Conservation (phyloP, 2,329 filamentous ascomycete species). For the Zymoseptoria pseudotritici region DNA sequence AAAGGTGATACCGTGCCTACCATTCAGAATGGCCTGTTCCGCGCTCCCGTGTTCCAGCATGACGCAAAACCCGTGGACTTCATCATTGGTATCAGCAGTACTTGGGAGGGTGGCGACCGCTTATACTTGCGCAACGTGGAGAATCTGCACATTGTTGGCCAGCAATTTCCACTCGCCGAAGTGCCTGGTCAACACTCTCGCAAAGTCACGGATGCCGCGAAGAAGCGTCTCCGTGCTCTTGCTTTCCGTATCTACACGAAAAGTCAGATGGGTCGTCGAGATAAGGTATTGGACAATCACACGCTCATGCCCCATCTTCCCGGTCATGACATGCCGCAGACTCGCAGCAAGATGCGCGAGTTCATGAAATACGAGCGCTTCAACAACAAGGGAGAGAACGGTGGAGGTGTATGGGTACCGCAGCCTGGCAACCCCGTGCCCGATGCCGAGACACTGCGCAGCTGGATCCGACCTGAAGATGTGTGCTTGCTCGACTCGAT, state of each 20-base stretch:
- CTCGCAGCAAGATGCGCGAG: constrained; percentile 92
- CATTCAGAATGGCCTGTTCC: constrained; percentile 90
- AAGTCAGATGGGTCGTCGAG: constrained; percentile 63
- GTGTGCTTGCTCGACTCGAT: constrained; percentile 92
- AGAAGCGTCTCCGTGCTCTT: constrained; percentile 94
- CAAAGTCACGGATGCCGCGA: constrained; percentile 93
- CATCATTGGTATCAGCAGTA: constrained; percentile 73
- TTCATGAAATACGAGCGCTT: constrained; percentile 89
- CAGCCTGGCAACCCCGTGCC: constrained; percentile 65
- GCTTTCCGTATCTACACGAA: constrained; percentile 81
- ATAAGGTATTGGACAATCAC: constrained; percentile 64
- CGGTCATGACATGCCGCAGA: constrained; percentile 89
- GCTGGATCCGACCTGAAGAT: constrained; percentile 91
- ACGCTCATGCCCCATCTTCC: constrained; percentile 65
- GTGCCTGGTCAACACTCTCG: constrained; percentile 89
- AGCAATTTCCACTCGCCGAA: constrained; percentile 85
- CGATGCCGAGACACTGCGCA: constrained; percentile 71
- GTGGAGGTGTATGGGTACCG: constrained; percentile 71
- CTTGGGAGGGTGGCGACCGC: constrained; percentile 65
- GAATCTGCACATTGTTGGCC: constrained; percentile 82
- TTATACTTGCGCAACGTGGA: constrained; percentile 88
- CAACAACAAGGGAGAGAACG: constrained; percentile 55
- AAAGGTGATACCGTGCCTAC: constrained; percentile 85
- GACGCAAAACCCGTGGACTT: constrained; percentile 73
- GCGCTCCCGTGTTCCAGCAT: constrained; percentile 89